Evolutionary conservation across 2,329 filamentous ascomycete genomes (phyloP), one percentile per base, ranked within the genome.

Genomic region (Stagonosporopsis chrysanthemi): DNA sequence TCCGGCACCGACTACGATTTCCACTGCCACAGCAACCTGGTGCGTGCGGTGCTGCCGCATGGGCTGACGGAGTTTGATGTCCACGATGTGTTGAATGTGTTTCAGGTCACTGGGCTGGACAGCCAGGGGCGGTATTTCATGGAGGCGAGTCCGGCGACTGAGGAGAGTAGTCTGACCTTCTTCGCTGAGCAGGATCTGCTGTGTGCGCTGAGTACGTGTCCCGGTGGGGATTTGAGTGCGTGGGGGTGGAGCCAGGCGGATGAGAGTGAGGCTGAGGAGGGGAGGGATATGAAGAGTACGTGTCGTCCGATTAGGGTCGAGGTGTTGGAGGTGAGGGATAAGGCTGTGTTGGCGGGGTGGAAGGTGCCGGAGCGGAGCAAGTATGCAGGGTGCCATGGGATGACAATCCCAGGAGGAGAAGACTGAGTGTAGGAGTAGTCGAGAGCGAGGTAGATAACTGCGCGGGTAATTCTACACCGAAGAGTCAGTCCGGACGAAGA

Each of bases 71-170:
- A 95, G 75, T 80, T 81, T 28, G 90, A 95, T 70, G 86, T 95
- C 1, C 91, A 96, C 68, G 91, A 96, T 72, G 91, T 96, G 0
- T 82, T 96, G 51, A 96, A 96, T 69, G 81, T 96, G 3, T 95
- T 96, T 71, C 91, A 96, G 74, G 90, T 93, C 6, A 95, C 91
- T 0, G 90, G 91, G 0, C 72, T 95, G 43, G 88, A 95, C 67
- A 80, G 84, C 11, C 65, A 71, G 33, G 68, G 70, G 1, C 49
- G 67, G 14, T 71, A 70, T 33, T 50, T 91, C 59, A 96, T 96
- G 83, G 74, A 76, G 58, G 46, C 71, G 1, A 70, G 66, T 19
- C 75, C 75, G 0, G 72, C 73, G 2, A 72, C 66, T 0, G 29
- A 55, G 7, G 61, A 64, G 11, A 68, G 67, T 56, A 86, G 83